These are phyloP conservation scores for Penicillium vulpinum DNA, from an alignment of 2,329 filamentous ascomycete species.

Conservation along the genomic window DNA sequence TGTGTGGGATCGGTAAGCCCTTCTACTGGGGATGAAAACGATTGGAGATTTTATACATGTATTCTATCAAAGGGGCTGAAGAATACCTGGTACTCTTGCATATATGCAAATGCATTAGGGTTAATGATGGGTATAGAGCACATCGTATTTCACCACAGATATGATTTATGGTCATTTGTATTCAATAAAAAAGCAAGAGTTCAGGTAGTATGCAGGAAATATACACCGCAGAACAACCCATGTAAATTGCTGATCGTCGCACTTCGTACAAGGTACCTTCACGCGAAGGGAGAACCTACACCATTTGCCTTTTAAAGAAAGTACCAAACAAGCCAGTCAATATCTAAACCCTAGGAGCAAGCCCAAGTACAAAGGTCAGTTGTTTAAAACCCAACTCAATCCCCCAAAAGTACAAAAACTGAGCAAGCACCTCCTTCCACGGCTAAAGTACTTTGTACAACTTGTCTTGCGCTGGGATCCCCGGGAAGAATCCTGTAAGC, in stretches of 20 bases:
- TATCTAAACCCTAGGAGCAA: background rate
- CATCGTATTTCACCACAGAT: background rate
- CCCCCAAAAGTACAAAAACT: background rate
- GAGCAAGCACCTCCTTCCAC: background rate
- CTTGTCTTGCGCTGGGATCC: constrained; percentile 18
- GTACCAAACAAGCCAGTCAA: background rate
- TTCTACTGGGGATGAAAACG: background rate
- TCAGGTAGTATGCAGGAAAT: background rate
- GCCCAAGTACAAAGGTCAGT: background rate
- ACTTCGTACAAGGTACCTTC: constrained; percentile 11
- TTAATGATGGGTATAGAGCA: background rate
- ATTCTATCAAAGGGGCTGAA: background rate
- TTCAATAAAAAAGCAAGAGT: background rate
- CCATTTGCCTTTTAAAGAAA: background rate
- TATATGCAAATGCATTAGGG: background rate
- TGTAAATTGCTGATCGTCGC: background rate
- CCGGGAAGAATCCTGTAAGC: constrained; percentile 23
- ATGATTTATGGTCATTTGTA: background rate
- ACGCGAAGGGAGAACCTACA: background rate
- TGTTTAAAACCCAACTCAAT: background rate
- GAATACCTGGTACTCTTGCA: background rate
- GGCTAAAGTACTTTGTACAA: constrained; percentile 15
- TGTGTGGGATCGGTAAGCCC: background rate
- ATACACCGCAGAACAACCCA: background rate
- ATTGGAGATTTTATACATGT: background rate